Conservation (phyloP, 1,284 basidiomycete genomes). For the Abortiporus biennis region DNA sequence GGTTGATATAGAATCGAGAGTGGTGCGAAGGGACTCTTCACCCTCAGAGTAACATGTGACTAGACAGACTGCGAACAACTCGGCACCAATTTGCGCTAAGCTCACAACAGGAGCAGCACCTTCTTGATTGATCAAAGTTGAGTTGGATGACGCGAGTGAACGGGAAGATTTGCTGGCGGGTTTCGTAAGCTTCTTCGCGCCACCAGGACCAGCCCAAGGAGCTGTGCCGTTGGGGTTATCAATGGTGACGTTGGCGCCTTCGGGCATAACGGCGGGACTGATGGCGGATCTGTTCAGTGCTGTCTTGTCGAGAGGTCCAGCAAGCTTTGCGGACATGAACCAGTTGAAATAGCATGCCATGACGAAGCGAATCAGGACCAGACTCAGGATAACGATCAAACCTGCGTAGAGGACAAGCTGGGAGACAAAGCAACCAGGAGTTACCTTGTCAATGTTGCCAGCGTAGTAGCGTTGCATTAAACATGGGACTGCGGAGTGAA, state of each 20-base stretch:
- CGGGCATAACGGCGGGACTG: conserved; percentile 92
- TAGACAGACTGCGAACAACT: conserved; percentile 91
- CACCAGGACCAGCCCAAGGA: conserved; percentile 75
- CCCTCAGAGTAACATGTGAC: conserved; percentile 99
- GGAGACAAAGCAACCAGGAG: conserved; percentile 93
- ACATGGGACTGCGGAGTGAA: conserved; percentile 71
- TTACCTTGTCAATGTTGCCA: conserved; percentile 94
- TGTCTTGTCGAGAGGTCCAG: conserved; percentile 62
- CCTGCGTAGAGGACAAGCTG: conserved; percentile 89
- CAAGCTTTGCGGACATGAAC: conserved; percentile 83
- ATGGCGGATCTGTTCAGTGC: conserved; percentile 75
- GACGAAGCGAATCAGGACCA: conserved; percentile 87
- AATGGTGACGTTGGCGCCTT: conserved; percentile 87
- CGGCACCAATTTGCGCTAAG: conserved; percentile 85
- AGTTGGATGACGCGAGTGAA: conserved; percentile 43
- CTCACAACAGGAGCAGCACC: conserved; percentile 65
- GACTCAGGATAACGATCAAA: conserved; percentile 84
- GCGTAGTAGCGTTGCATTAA: conserved; percentile 83
- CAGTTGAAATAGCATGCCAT: conserved; percentile 98
- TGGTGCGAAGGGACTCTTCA: conserved; percentile 86
- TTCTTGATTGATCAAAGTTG: conserved; percentile 45
- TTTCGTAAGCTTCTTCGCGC: conserved; percentile 43
- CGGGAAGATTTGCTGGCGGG: conserved; percentile 35
- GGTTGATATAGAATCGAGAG: conserved; percentile 86
- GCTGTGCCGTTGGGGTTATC: conserved; percentile 88